Base-by-base conservation (phyloP, 2,329 filamentous ascomycete genomes). In the Cytospora paraplurivora region DNA sequence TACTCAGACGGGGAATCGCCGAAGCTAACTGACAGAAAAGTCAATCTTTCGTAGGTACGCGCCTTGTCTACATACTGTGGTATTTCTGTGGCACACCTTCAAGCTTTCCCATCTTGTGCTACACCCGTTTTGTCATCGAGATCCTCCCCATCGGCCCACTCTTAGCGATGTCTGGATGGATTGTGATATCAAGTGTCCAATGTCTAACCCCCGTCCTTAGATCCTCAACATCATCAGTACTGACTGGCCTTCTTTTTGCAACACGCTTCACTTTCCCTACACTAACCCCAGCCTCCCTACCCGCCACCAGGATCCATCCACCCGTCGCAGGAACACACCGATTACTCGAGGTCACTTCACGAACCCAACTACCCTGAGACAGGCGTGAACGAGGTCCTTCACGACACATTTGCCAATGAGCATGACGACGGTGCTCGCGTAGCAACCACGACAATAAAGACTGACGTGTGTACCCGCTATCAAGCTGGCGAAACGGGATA, bases 41-140 rank as follows among this genome's bases (percentile, higher is more conserved):
- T 59, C 52, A 62, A 53, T 55, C 57, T 56, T 49, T 47, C 35
- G 62, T 62, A 56, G 38, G 58, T 54, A 58, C 35, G 62, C 62
- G 53, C 27, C 35, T 59, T 44, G 37, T 51, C 47, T 60, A 27
- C 27, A 59, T 56, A 47, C n/a, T 47, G 44, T 47, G 44, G 44
- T 47, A 52, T 56, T 27, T 50, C 60, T 54, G 56, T 57, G 27
- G 56, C 60, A 65, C 56, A 32, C 56, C 35, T 27, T 59, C 27
- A 53, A 65, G 59, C 55, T 63, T 62, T 65, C 56, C 56, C 62
- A 53, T 54, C 51, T 50, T 49, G 56, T 65, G 60, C 57, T 56
- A 65, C 63, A 52, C 55, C 59, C 44, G 44, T 61, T 61, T 53
- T 52, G 60, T 63, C 63, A 63, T 65, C 63, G 56, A 63, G 63